Evolutionary conservation across 2,329 filamentous ascomycete species (phyloP).

Genomic region (Colletotrichum sp.): DNA sequence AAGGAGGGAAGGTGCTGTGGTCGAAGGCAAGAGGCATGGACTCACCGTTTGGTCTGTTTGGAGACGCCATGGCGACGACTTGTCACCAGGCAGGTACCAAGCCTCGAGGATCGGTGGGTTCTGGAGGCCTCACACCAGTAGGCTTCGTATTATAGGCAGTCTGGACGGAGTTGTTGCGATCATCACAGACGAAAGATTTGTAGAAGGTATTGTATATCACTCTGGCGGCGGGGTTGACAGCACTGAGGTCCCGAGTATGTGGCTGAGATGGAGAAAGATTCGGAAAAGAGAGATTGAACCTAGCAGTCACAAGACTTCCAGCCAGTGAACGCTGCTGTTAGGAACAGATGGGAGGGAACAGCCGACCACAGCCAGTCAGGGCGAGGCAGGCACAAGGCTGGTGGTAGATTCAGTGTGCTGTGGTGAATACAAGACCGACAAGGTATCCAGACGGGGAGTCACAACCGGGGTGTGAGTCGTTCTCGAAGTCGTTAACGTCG

Average conservation of each 20-base stretch:
- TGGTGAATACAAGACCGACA: neutral
- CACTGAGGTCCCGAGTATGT: neutral
- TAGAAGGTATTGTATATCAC: neutral
- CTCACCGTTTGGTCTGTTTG: constrained; percentile 20
- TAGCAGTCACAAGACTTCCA: neutral
- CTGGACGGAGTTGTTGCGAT: constrained; percentile 1
- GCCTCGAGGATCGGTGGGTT: neutral
- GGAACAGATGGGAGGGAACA: neutral
- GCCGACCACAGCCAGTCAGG: neutral
- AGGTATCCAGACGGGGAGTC: neutral
- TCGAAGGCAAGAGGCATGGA: neutral
- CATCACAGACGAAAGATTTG: constrained; percentile 9
- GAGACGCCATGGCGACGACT: constrained; percentile 18
- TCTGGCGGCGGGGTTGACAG: neutral
- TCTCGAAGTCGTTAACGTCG: neutral
- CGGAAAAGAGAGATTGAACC: neutral
- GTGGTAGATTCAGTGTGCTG: neutral
- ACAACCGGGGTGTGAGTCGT: neutral
- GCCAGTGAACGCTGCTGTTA: neutral
- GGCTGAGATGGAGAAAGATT: neutral
- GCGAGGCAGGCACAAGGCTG: neutral
- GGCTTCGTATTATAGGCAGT: constrained; percentile 5
- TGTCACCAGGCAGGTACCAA: neutral
- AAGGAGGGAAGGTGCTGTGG: neutral
- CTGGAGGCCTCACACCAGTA: neutral